Base-by-base conservation (phyloP, 164 flowering plant genomes). In the Vitis rotundifolia region DNA sequence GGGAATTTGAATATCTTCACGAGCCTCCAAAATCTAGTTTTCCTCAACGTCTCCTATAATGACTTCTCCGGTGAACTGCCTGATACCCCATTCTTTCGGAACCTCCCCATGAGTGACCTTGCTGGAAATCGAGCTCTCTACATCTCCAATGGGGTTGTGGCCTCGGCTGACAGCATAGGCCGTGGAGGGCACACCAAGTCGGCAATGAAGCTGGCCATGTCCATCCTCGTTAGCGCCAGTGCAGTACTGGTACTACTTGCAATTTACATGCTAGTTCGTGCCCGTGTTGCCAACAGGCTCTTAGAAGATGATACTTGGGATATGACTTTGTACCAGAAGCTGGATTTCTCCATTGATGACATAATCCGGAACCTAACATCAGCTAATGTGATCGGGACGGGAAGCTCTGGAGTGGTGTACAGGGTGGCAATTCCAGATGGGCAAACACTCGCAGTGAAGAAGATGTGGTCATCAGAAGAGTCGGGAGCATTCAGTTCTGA, bases 321-420 rank as follows among this genome's bases (percentile, higher is more conserved):
- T 63, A 75, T 93, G 81, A 96, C 95, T 10, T 77, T 91, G 16
- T 96, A 88, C 72, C 98, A 96, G 78, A 96, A 96, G 77, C 81
- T 87, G 48, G 94, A 93, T 0, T 79, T 96, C 77, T 82, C 89
- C 13, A 67, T 89, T 0, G 93, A 93, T 26, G 97, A 91, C 56
- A 69, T 96, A 8, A 77, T 93, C 28, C 71, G 63, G 50, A 81
- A 81, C 58, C 71, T 96, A 48, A 86, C 86, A 8, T 82, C 92
- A 14, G 76, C 91, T 0, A 91, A 91, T 72, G 95, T 93, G 55
- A 87, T 93, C 18, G 99, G 98, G 19, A 91, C 89, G 0, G 98
- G 99, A 8, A 86, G 98, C 86, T 96, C 99, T 1, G 99, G 99
- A 7, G 97, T 91, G 1, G 99, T 96, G 3, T 96, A 93, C 85